Conservation (phyloP, 257 asterid genomes). For the Buddleja alternifolia region DNA sequence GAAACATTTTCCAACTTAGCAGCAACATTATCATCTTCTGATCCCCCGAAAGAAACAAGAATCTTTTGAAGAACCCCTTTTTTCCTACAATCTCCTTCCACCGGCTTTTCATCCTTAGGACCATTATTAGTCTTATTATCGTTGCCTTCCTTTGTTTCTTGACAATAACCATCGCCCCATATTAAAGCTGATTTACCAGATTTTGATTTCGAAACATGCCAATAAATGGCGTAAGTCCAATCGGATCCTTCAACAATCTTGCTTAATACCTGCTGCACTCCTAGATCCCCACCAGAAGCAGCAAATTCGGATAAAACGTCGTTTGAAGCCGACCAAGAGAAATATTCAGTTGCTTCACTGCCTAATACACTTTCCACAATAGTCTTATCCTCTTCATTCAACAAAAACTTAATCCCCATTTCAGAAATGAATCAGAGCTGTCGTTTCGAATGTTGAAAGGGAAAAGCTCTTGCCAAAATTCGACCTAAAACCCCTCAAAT, state of each 20-base stretch:
- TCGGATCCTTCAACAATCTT: slow-evolving; percentile 79
- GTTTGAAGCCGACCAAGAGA: slow-evolving; percentile 75
- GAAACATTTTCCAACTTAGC: slow-evolving; percentile 73
- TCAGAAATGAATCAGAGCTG: slow-evolving; percentile 25
- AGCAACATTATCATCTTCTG: slow-evolving; percentile 68
- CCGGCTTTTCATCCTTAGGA: slow-evolving; percentile 23
- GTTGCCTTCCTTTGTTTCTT: slow-evolving; percentile 49
- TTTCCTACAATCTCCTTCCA: slow-evolving; percentile 46
- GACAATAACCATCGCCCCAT: slow-evolving; percentile 95
- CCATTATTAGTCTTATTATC: slow-evolving; percentile 33
- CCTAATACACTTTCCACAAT: slow-evolving; percentile 73
- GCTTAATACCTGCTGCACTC: slow-evolving; percentile 71
- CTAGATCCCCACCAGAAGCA: slow-evolving; percentile 64
- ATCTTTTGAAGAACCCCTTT: slow-evolving; percentile 72
- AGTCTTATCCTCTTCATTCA: slow-evolving; percentile 61
- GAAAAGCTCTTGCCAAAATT: neutral
- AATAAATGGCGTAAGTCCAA: slow-evolving; percentile 87
- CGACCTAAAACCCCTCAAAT: slow-evolving; percentile 3
- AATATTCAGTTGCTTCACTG: slow-evolving; percentile 71
- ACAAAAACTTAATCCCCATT: slow-evolving; percentile 72
- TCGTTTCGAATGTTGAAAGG: slow-evolving; percentile 1
- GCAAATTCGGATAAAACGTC: slow-evolving; percentile 71
- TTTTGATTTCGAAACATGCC: slow-evolving; percentile 91
- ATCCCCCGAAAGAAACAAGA: slow-evolving; percentile 74
- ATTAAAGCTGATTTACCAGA: slow-evolving; percentile 91